Evolutionary conservation across 106 monocot species (phyloP), one percentile per base, ranked within the genome.

Genomic region (Platanthera guangdongensis): DNA sequence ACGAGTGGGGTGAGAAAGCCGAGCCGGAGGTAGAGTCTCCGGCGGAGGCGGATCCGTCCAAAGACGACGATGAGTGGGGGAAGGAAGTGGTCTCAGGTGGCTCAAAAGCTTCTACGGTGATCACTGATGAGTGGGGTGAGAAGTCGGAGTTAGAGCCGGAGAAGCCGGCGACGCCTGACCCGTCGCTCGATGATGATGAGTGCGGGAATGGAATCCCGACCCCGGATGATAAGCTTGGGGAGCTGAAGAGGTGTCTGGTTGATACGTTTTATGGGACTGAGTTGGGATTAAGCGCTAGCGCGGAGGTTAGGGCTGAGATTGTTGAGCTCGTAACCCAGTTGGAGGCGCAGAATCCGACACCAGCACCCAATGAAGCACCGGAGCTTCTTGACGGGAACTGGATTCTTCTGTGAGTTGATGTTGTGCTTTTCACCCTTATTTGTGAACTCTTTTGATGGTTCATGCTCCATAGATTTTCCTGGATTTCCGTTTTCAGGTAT

Each of bases 311-410:
- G 65, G 87, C 77, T 50, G 90, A 90, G 80, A 70, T 88, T 9
- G 68, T 88, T 14, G 91, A 91, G 82, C 73, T 91, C 53, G 84
- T 91, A 3, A 80, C 59, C 22, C 87, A 86, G 82, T 62, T 91
- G 71, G 88, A 91, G 82, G 81, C 82, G 32, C 47, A 71, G 78
- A 91, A 88, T 79, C 91, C 91, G 2, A 88, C 81, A 2, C 77
- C 83, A 8, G 82, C 87, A 15, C 91, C 91, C n/a, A 81, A 21
- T 6, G 82, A 84, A 39, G 62, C 75, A 46, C 46, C 78, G 7
- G 83, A 76, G 77, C 51, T 85, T 57, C 88, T 91, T 39, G 80
- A 88, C 74, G 88, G 91, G 67, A 86, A 88, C 45, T 91, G 91
- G 91, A 78, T 91, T 21, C 79, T 91, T 12, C 60, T 91, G 88